These are phyloP conservation scores for Histomonas meleagridis DNA, from an alignment of 208 protist genomes.

Conservation along the genomic window DNA sequence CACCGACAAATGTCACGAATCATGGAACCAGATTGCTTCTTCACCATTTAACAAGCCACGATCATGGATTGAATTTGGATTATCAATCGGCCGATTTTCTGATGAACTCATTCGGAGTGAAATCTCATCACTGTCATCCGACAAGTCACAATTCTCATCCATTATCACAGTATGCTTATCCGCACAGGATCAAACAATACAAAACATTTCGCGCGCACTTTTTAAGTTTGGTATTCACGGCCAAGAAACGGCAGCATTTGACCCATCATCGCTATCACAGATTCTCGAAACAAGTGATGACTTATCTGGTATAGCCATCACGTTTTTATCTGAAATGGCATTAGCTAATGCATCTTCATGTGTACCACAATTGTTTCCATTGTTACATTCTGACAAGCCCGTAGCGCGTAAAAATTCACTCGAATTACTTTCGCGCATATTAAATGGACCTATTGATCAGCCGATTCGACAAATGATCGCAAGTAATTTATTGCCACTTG, in stretches of 20 bases:
- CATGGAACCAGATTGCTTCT: not conserved
- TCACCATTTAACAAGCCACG: not conserved
- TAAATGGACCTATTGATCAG: not conserved
- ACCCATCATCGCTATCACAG: not conserved
- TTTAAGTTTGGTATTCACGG: conserved; percentile 13
- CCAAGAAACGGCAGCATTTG: conserved; percentile 1
- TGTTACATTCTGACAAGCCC: not conserved
- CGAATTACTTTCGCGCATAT: not conserved
- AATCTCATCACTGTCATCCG: not conserved
- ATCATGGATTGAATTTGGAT: not conserved
- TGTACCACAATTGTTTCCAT: conserved; percentile 9
- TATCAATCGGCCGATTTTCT: not conserved
- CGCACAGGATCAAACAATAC: not conserved
- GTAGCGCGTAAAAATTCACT: not conserved
- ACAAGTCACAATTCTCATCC: not conserved
- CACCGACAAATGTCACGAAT: not conserved
- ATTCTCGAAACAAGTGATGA: conserved; percentile 17
- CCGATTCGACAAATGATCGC: conserved; percentile 6
- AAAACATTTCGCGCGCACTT: not conserved
- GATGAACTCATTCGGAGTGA: not conserved
- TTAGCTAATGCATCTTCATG: not conserved
- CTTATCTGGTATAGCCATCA: not conserved
- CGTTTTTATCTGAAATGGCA: conserved; percentile 4
- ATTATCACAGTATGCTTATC: not conserved
- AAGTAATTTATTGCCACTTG: not conserved